Conservation (phyloP, 495 filamentous ascomycete genomes). For the Aspergillus ellipticus region DNA sequence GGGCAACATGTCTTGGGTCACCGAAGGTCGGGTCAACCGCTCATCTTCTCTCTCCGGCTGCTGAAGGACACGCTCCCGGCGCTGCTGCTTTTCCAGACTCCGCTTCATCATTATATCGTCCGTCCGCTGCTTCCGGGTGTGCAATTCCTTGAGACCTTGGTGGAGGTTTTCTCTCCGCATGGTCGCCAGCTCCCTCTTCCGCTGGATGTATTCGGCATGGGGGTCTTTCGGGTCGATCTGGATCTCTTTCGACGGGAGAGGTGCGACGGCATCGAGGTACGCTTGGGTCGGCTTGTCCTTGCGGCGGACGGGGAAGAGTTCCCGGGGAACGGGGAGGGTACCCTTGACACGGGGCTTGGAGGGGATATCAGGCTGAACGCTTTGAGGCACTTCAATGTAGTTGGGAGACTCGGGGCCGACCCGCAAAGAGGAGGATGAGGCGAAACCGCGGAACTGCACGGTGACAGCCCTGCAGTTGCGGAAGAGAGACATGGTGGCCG, state of each 20-base stretch:
- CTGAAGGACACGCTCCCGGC: conserved; percentile 42
- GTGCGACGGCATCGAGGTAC: conserved; percentile 49
- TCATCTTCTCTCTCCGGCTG: conserved; percentile 58
- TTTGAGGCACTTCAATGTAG: conserved; percentile 65
- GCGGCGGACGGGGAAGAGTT: conserved; percentile 53
- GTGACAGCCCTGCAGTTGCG: conserved; percentile 40
- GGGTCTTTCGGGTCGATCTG: conserved; percentile 28
- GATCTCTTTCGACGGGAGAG: conserved; percentile 29
- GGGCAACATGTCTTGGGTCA: conserved; percentile 39
- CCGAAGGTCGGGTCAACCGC: conserved; percentile 52
- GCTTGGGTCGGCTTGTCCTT: conserved; percentile 49
- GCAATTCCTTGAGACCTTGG: conserved; percentile 57
- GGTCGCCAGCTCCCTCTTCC: conserved; percentile 60
- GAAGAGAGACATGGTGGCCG: conserved; percentile 37
- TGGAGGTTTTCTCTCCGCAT: conserved; percentile 59
- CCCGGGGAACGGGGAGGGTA: conserved; percentile 64
- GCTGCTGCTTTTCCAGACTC: conserved; percentile 32
- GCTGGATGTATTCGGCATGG: conserved; percentile 51
- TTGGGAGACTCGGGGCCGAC: conserved; percentile 65
- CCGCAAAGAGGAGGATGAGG: conserved; percentile 35
- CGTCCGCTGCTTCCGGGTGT: conserved; percentile 48
- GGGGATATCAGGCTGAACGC: conserved; percentile 43
- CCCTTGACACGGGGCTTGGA: conserved; percentile 58
- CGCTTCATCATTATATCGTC: conserved; percentile 36
- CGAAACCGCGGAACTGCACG: conserved; percentile 45